Percentiles rank a stretch among this genome's conserved stretches.
Evolutionary conservation across 1,284 basidiomycete species (phyloP).

Genomic region (Puccinia coronata): DNA sequence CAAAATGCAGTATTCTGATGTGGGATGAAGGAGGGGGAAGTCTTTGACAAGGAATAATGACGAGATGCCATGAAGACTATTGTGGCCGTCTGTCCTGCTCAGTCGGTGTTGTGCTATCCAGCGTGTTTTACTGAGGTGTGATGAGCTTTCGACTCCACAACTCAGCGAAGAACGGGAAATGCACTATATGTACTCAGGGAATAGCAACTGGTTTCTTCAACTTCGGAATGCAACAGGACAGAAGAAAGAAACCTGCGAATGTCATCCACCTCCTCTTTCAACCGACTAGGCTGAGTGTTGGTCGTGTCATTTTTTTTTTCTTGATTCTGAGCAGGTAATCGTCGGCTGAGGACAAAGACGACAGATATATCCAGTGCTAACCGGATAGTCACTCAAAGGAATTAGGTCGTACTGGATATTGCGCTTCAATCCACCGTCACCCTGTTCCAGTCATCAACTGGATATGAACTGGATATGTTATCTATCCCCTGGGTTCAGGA

Average conservation of each 20-base stretch:
- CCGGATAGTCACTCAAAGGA: constrained; percentile 4
- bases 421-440: background rate
- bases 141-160: constrained; percentile 11
- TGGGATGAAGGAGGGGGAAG: background rate
- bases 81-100: background rate
- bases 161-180: background rate
- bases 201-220: background rate
- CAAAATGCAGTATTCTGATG: background rate
- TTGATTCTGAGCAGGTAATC: background rate
- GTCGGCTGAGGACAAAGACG: background rate
- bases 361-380: background rate
- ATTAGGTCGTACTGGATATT: background rate
- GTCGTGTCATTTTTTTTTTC: background rate
- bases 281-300: background rate
- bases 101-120: background rate
- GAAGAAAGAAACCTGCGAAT: background rate
- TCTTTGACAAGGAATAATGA: background rate
- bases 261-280: background rate
- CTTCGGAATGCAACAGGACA: background rate
- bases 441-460: background rate
- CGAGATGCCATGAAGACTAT: background rate
- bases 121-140: background rate
- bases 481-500: background rate
- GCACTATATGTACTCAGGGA: background rate
- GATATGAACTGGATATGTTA: background rate